Base-by-base conservation (phyloP, 2,329 filamentous ascomycete genomes). In the Fusarium fujikuroi region DNA sequence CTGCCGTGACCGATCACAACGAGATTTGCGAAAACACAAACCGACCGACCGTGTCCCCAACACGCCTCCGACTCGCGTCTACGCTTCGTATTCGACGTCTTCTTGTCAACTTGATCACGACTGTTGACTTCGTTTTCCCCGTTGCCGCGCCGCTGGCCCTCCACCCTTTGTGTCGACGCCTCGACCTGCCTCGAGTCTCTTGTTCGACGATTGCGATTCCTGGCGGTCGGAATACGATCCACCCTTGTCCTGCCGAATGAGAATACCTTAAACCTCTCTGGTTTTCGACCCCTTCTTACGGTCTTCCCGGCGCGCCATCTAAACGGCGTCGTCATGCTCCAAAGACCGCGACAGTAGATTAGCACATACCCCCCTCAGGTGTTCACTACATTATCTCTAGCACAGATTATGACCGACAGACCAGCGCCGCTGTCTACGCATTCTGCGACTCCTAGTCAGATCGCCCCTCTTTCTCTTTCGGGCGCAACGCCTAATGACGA, bases 401-500 rank as follows among this genome's bases (percentile, higher is more conserved):
- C 75, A 60, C 84, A 86, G 86, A 91, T 86, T 89, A 91, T 91
- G 89, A 90, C 87, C 83, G 89, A 91, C 82, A 89, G 85, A 81
- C 83, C 84, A 74, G 83, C 82, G 76, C 80, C 85, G 81, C 84
- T 87, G 82, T 85, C 85, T 79, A 87, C 87, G 82, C 88, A 86
- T 83, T 83, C 85, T 81, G 85, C 85, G 85, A 83, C 85, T 84
- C 84, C 87, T 80, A 88, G 85, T 86, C 87, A 88, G 84, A 79
- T 82, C 78, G 82, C 84, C 78, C 82, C 83, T 70, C 81, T 82
- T 74, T 75, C 76, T 73, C 78, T 75, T 21, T 66, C 60, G 47
- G 78, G 70, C 66, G 72, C 77, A 66, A 79, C 81, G 68, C 75
- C 80, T 76, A 81, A 81, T 63, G 82, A 85, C 74, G 83, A 86